Evolutionary conservation across 768 basidiomycete genomes (phyloP).

Genomic region (Scleroderma bovista): DNA sequence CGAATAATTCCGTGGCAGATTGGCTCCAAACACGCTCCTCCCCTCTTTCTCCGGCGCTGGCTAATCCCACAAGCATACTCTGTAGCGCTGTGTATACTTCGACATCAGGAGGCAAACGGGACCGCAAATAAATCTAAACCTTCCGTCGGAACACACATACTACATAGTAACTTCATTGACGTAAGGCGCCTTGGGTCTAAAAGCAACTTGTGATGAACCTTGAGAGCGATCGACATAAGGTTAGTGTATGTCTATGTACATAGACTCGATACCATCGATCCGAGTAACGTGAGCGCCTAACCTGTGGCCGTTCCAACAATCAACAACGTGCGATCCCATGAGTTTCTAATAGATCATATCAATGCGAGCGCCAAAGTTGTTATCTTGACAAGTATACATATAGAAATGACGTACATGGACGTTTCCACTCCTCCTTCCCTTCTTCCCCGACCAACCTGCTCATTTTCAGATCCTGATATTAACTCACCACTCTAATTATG

Average conservation of each 20-base stretch:
- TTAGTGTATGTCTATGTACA: background rate
- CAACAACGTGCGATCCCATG: constrained; percentile 13
- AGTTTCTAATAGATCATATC: constrained; percentile 11
- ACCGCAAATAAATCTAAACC: too few species aligned
- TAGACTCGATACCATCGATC: background rate
- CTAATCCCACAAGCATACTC: background rate
- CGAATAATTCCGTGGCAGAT: background rate
- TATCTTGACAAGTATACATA: constrained; percentile 9
- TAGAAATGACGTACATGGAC: constrained; percentile 22
- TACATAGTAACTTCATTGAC: too few species aligned
- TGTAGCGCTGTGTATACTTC: background rate
- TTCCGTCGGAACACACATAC: too few species aligned
- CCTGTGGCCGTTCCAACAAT: constrained; percentile 1
- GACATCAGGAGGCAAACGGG: too few species aligned
- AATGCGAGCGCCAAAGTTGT: background rate
- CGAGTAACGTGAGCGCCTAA: background rate
- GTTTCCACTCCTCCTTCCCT: constrained; percentile 21
- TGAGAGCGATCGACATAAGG: too few species aligned
- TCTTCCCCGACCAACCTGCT: too few species aligned
- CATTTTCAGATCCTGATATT: too few species aligned
- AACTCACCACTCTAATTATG: constrained; percentile 54
- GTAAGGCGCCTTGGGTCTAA: too few species aligned
- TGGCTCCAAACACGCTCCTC: background rate
- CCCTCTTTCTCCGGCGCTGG: background rate
- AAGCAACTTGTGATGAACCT: too few species aligned